Percentiles rank a stretch among this genome's conserved stretches.
phyloP scores from a whole-genome alignment of 345 rosid genomes.

The Eucalyptus melliodora region DNA sequence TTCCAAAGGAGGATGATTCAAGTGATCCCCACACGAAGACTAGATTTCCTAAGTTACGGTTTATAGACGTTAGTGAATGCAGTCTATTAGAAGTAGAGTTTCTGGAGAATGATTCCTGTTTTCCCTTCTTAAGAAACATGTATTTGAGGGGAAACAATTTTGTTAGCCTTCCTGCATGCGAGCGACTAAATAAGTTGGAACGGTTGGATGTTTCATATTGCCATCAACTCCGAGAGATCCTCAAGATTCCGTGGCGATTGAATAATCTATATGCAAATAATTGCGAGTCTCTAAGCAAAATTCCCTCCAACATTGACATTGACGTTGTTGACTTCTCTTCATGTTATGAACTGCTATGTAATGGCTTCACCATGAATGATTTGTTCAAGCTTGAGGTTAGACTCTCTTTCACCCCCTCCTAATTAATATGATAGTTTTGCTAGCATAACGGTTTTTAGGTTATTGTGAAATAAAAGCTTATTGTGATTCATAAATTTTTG shows the following conservation, averaged over 20 bases:
- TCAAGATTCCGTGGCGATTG: not conserved
- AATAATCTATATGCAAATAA: not conserved
- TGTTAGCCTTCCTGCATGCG: not conserved
- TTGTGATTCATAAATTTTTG: not conserved
- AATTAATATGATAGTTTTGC: too few relatives aligned
- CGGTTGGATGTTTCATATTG: not conserved
- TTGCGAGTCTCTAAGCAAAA: not conserved
- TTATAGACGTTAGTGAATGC: too few relatives aligned
- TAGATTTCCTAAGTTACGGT: too few relatives aligned
- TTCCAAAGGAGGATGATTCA: too few relatives aligned
- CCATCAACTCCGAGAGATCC: not conserved
- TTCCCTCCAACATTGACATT: not conserved
- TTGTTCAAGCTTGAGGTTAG: not conserved
- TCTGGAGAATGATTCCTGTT: too few relatives aligned
- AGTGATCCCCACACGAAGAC: too few relatives aligned
- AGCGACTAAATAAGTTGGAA: not conserved
- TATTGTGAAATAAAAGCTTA: not conserved
- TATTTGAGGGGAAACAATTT: not conserved
- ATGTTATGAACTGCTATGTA: not conserved
- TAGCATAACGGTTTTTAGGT: too few relatives aligned
- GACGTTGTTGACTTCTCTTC: not conserved
- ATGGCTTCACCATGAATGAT: not conserved
- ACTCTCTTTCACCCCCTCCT: not conserved
- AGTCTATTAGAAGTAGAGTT: too few relatives aligned
- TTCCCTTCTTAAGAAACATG: not conserved